These are phyloP conservation scores for Aspergillus ochraceus DNA, from an alignment of 2,329 filamentous ascomycete species.

Conservation along the genomic window DNA sequence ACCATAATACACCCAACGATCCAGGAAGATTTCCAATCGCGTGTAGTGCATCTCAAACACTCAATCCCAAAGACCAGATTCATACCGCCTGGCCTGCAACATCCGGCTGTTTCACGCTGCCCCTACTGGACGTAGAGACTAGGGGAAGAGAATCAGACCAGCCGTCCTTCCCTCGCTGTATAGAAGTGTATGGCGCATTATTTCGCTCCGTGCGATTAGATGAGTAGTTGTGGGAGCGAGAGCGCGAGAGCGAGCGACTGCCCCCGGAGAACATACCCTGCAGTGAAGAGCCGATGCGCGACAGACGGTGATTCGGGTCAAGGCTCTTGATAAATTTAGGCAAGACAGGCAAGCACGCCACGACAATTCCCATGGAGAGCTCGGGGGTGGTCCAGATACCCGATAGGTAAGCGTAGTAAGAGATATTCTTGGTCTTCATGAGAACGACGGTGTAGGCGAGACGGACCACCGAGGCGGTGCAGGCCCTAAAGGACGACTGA, in stretches of 20 bases:
- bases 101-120: neutral
- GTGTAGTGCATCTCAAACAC: too few relatives aligned
- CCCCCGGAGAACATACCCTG: neutral
- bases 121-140: neutral
- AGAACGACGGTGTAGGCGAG: neutral
- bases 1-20: too few relatives aligned
- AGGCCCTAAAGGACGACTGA: neutral
- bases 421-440: neutral
- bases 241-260: neutral
- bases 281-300: neutral
- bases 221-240: neutral
- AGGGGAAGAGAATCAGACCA: neutral
- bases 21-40: too few relatives aligned
- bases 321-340: neutral
- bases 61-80: too few relatives aligned
- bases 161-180: neutral
- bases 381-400: slow-evolving; percentile 1
- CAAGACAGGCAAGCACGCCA: neutral
- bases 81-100: too few relatives aligned
- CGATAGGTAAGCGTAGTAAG: slow-evolving; percentile 1
- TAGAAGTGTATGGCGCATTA: neutral
- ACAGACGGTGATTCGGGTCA: neutral
- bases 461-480: neutral
- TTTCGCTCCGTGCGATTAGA: neutral
- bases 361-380: neutral